phyloP scores from a whole-genome alignment of 345 rosid genomes.

The Lepidium sativum region DNA sequence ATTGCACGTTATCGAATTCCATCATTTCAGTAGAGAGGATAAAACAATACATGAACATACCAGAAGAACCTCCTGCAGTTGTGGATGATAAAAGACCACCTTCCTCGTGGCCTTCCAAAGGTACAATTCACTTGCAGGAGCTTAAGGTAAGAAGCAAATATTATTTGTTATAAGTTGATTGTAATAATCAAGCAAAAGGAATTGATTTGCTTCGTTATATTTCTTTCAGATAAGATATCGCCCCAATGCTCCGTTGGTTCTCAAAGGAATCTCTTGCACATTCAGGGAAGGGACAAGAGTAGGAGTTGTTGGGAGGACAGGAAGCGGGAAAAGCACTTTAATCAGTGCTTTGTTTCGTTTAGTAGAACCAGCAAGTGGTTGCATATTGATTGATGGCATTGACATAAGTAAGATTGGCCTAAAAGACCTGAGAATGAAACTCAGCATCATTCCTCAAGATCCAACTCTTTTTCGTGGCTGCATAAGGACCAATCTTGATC shows the following conservation, averaged over 20 bases:
- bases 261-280: slow-evolving; percentile 72
- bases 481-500: slow-evolving; percentile 75
- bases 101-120: slow-evolving; percentile 57
- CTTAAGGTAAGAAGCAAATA: slow-evolving; percentile 37
- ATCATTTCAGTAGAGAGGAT: slow-evolving; percentile 66
- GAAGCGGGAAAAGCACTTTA: slow-evolving; percentile 86
- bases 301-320: slow-evolving; percentile 88
- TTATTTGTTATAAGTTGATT: neutral
- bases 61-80: slow-evolving; percentile 54
- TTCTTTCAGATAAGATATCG: slow-evolving; percentile 53
- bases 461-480: slow-evolving; percentile 84
- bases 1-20: slow-evolving; percentile 55
- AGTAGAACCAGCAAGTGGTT: slow-evolving; percentile 74
- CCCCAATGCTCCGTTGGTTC: slow-evolving; percentile 54
- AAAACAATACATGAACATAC: slow-evolving; percentile 59
- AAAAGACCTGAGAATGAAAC: slow-evolving; percentile 76
- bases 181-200: neutral
- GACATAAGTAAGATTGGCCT: slow-evolving; percentile 72
- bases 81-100: slow-evolving; percentile 55
- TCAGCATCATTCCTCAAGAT: slow-evolving; percentile 97
- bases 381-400: slow-evolving; percentile 58
- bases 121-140: slow-evolving; percentile 59
- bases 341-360: slow-evolving; percentile 83
- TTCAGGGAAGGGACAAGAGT: slow-evolving; percentile 64
- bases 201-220: neutral